Percentiles rank a stretch among this genome's conserved stretches.
phyloP scores from a whole-genome alignment of 2,329 filamentous ascomycete genomes.

The Daldinia sp. region DNA sequence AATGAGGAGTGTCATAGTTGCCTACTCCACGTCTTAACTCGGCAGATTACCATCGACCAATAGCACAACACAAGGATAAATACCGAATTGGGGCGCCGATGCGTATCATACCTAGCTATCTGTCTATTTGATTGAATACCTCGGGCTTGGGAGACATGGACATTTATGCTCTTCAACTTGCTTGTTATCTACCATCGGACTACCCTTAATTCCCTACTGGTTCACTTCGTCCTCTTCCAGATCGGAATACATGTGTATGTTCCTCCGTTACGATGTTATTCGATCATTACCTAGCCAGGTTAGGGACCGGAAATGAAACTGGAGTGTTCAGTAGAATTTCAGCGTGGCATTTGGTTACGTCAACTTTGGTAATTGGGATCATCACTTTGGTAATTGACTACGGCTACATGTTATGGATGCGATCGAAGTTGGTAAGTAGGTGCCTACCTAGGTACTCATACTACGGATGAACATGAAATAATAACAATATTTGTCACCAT shows the following conservation, averaged over 20 bases:
- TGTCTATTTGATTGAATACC: conserved; percentile 2
- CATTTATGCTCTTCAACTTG: neutral
- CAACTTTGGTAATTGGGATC: conserved; percentile 36
- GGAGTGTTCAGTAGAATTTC: conserved; percentile 23
- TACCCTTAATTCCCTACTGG: neutral
- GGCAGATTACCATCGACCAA: conserved; percentile 36
- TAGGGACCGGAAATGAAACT: conserved; percentile 7
- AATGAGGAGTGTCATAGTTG: conserved; percentile 34
- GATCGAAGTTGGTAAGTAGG: conserved; percentile 54
- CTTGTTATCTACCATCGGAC: neutral
- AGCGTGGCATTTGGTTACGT: conserved; percentile 34
- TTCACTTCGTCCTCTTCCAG: neutral
- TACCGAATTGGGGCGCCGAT: conserved; percentile 26
- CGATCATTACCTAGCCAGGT: conserved; percentile 33
- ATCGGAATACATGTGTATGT: neutral
- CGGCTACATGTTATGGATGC: conserved; percentile 57
- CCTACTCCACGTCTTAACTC: conserved; percentile 34
- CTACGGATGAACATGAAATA: neutral
- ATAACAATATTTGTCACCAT: conserved; percentile 17
- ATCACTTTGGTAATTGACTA: conserved; percentile 53
- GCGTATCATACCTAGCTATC: conserved; percentile 16
- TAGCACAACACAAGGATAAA: conserved; percentile 24
- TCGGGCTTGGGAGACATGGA: neutral
- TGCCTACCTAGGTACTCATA: neutral
- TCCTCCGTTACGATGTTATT: conserved; percentile 34